Percentiles rank a stretch among this genome's conserved stretches.
These are phyloP conservation scores for Citrullus mucosospermus DNA, from an alignment of 306 rosid genomes.

Conservation along the genomic window DNA sequence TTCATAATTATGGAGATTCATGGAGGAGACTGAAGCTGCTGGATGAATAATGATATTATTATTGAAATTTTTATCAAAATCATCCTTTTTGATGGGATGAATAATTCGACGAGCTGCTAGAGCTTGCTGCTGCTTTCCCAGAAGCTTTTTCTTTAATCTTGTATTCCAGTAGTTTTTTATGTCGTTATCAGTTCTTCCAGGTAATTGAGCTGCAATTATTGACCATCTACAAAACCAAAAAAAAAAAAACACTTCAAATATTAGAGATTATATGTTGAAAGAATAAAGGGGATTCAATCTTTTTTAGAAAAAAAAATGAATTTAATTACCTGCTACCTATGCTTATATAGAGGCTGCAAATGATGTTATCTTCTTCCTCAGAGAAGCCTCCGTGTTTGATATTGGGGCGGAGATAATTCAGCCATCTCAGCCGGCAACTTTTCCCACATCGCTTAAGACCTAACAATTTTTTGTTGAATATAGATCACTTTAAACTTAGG, in stretches of 20 bases:
- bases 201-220: slow-evolving; percentile 85
- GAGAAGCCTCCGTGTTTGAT: slow-evolving; percentile 90
- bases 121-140: slow-evolving; percentile 52
- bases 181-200: slow-evolving; percentile 91
- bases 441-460: slow-evolving; percentile 95
- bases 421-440: slow-evolving; percentile 93
- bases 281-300: neutral
- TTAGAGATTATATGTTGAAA: no score
- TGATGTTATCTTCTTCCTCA: slow-evolving; percentile 88
- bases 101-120: slow-evolving; percentile 29
- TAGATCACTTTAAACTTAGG: no score
- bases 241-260: no score
- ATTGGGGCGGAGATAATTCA: slow-evolving; percentile 90
- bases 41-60: neutral
- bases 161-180: slow-evolving; percentile 98
- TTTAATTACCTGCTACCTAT: slow-evolving; percentile 88
- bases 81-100: slow-evolving; percentile 28
- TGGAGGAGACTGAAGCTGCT: neutral
- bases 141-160: slow-evolving; percentile 83
- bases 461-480: neutral
- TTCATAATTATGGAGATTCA: slow-evolving; percentile 13
- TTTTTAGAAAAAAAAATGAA: no score
- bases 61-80: slow-evolving; percentile 8
- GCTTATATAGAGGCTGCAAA: slow-evolving; percentile 72
- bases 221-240: slow-evolving; percentile 58